A percentile compares a stretch with the other conserved stretches of the same genome.
Evolutionary conservation across 352 stramenopile species (phyloP).

Genomic region (Pythium dissimile): DNA sequence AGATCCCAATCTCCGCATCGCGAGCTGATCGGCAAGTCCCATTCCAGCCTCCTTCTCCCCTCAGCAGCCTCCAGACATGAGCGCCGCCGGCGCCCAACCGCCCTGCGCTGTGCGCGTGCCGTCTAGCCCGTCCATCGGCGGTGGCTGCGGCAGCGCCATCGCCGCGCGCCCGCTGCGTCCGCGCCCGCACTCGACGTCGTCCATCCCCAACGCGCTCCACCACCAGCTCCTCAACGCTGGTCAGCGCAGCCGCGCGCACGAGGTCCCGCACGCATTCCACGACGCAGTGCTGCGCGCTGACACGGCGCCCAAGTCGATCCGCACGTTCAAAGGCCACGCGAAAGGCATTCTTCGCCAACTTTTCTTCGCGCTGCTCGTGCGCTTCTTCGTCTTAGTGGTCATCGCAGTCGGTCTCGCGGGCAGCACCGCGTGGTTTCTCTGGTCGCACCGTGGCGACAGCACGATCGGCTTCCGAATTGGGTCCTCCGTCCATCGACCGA

Average conservation of each 20-base stretch:
- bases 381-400: slow-evolving; percentile 42
- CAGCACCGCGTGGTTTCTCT: slow-evolving; percentile 19
- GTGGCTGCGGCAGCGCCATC: background rate
- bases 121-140: background rate
- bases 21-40: no score
- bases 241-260: slow-evolving; percentile 9
- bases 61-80: no score
- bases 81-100: background rate
- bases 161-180: background rate
- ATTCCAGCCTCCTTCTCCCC: no score
- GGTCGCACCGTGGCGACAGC: slow-evolving; percentile 2
- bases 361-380: slow-evolving; percentile 56
- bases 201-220: slow-evolving; percentile 16
- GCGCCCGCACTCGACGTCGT: slow-evolving; percentile 7
- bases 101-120: background rate
- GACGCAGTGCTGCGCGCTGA: slow-evolving; percentile 36
- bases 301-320: slow-evolving; percentile 50
- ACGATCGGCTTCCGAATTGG: background rate
- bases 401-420: slow-evolving; percentile 35
- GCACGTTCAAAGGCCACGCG: slow-evolving; percentile 52
- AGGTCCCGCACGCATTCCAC: slow-evolving; percentile 13
- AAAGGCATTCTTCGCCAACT: slow-evolving; percentile 57
- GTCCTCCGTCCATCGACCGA: background rate
- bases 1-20: background rate
- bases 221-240: slow-evolving; percentile 17